Conservation (phyloP, 495 filamentous ascomycete genomes). For the Corynascus novoguineensis region DNA sequence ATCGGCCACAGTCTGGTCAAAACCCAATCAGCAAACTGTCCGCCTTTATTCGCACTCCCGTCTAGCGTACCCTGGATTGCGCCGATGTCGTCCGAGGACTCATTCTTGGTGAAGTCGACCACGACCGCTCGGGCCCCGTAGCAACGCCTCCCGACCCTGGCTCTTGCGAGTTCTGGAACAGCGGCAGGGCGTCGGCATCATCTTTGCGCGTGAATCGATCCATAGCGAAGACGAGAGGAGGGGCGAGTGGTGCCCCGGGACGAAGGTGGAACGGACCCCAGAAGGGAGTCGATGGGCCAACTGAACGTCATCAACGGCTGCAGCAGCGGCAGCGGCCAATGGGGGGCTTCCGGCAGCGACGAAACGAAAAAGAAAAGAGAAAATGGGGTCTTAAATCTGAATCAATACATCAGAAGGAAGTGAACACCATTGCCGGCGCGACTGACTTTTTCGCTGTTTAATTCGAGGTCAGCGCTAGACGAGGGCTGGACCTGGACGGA, state of each 20-base stretch:
- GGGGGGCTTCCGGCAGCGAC: background rate
- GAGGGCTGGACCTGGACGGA: conserved; percentile 13
- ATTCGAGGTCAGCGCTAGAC: background rate
- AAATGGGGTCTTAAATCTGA: conserved; percentile 4
- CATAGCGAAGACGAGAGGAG: conserved; percentile 14
- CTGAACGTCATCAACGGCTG: conserved; percentile 24
- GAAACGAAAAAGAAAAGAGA: background rate
- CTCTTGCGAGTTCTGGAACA: conserved; percentile 21
- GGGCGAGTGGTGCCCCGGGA: background rate
- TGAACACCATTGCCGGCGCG: conserved; percentile 10
- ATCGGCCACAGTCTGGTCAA: conserved; percentile 42
- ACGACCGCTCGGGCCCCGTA: conserved; percentile 26
- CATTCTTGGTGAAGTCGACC: conserved; percentile 32
- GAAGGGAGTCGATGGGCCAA: conserved; percentile 17
- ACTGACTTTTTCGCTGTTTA: conserved; percentile 7
- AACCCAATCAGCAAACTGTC: conserved; percentile 9
- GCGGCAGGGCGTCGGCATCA: conserved; percentile 36
- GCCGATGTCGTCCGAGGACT: conserved; percentile 40
- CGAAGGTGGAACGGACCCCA: conserved; percentile 25
- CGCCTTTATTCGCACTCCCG: background rate
- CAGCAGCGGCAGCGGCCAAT: conserved; percentile 5
- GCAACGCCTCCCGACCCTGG: conserved; percentile 18
- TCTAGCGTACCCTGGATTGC: conserved; percentile 37
- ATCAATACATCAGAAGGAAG: conserved; percentile 17
- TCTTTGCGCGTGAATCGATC: conserved; percentile 29